phyloP scores from a whole-genome alignment of 2,329 filamentous ascomycete genomes.

The Microdochium nivale region DNA sequence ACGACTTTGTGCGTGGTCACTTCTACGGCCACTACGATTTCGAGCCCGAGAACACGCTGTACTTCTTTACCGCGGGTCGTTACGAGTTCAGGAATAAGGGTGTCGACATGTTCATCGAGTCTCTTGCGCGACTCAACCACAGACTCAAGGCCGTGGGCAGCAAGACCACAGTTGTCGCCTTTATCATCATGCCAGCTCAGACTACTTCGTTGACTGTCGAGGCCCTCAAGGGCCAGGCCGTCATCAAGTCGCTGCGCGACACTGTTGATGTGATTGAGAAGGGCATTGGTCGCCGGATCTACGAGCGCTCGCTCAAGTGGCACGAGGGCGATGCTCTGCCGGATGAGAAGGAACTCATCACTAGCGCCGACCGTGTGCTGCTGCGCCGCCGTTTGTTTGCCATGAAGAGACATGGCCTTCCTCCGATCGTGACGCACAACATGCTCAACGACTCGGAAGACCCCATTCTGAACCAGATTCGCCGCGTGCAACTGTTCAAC shows the following conservation, averaged over 20 bases:
- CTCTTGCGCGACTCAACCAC: constrained; percentile 88
- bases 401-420: constrained; percentile 86
- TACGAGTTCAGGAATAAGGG: constrained; percentile 99
- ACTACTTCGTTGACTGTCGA: constrained; percentile 93
- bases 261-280: constrained; percentile 89
- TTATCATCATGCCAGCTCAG: constrained; percentile 98
- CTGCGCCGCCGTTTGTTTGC: constrained; percentile 87
- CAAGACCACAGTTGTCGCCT: constrained; percentile 91
- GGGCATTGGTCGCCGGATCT: constrained; percentile 86
- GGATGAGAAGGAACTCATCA: constrained; percentile 94
- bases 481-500: constrained; percentile 95
- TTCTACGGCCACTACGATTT: constrained; percentile 99
- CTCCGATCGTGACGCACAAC: constrained; percentile 97
- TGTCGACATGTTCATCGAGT: constrained; percentile 99
- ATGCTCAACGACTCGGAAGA: constrained; percentile 94
- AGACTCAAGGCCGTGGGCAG: constrained; percentile 76
- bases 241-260: constrained; percentile 91
- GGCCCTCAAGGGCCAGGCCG: constrained; percentile 90
- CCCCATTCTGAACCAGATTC: constrained; percentile 90
- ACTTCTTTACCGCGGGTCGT: constrained; percentile 93
- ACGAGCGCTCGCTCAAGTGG: constrained; percentile 91
- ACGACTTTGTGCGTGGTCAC: constrained; percentile 94
- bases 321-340: constrained; percentile 89
- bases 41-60: constrained; percentile 90
- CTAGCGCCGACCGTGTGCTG: constrained; percentile 83